Evolutionary conservation across 768 basidiomycete genomes (phyloP).

Genomic region (Rhodotorula babjevae): DNA sequence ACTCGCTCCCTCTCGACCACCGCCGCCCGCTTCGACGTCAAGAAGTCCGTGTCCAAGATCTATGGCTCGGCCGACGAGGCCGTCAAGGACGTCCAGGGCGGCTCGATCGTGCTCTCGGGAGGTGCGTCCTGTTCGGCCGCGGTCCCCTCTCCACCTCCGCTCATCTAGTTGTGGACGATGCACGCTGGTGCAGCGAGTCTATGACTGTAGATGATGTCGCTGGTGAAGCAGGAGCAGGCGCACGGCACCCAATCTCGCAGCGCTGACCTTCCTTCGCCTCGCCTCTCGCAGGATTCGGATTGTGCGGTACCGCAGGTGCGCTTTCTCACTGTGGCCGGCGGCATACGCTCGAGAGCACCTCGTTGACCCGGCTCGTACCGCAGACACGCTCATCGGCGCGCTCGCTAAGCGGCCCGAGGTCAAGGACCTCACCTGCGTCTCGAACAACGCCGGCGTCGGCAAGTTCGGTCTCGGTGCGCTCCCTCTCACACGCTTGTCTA

Average conservation of each 20-base stretch:
- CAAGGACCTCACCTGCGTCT: conserved; percentile 70
- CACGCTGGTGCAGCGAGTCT: too few species aligned
- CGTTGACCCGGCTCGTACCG: too few species aligned
- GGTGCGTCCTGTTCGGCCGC: conserved; percentile 53
- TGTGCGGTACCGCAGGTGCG: conserved; percentile 79
- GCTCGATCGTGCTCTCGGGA: conserved; percentile 71
- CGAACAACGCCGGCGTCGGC: conserved; percentile 68
- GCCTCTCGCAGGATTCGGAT: conserved; percentile 65
- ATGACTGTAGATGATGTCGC: too few species aligned
- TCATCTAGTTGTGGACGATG: too few species aligned
- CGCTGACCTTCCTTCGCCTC: background rate
- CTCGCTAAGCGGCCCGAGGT: conserved; percentile 69
- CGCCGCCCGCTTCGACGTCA: conserved; percentile 9
- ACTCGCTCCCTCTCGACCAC: conserved; percentile 17
- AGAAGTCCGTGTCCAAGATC: conserved; percentile 52
- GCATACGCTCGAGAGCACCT: too few species aligned
- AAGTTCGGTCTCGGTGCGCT: conserved; percentile 41
- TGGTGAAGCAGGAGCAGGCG: too few species aligned
- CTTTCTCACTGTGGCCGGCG: too few species aligned
- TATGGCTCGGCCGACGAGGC: conserved; percentile 78
- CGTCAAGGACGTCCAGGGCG: conserved; percentile 73
- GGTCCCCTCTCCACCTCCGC: background rate
- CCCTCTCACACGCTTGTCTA: too few species aligned
- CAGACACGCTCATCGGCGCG: conserved; percentile 77
- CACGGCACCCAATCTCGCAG: too few species aligned